Evolutionary conservation across 31 red algal species (phyloP).

Genomic region (Odonthalia washingtoniensis): DNA sequence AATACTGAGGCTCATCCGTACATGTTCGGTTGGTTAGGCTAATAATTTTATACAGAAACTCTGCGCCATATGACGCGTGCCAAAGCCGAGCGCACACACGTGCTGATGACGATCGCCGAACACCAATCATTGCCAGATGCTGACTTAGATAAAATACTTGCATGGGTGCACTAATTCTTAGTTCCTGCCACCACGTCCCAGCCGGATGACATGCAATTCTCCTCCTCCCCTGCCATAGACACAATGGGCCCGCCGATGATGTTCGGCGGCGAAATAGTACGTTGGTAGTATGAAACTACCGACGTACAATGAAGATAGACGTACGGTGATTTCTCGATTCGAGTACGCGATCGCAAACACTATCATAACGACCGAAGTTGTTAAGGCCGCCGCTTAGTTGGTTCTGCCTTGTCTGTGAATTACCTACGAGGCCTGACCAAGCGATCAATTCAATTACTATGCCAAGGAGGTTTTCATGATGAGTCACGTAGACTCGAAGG

Average conservation of each 20-base stretch:
- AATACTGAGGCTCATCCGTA: slow-evolving; percentile 96
- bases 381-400: slow-evolving; percentile 68
- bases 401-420: slow-evolving; percentile 83
- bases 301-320: slow-evolving; percentile 63
- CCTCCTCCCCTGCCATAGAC: too few species aligned
- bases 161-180: slow-evolving; percentile 57
- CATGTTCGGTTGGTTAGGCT: slow-evolving; percentile 75
- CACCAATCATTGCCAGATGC: slow-evolving; percentile 66
- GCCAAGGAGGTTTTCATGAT: slow-evolving; percentile 96
- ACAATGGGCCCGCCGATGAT: too few species aligned
- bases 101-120: slow-evolving; percentile 68
- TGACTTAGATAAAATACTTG: slow-evolving; percentile 60
- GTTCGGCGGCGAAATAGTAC: too few species aligned
- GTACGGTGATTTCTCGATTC: slow-evolving; percentile 54
- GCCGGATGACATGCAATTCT: too few species aligned
- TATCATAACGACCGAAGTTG: slow-evolving; percentile 91
- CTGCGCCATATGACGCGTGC: too few species aligned
- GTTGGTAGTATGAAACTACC: slow-evolving; percentile 69
- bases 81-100: slow-evolving; percentile 74
- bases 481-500: too few species aligned
- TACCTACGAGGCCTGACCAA: slow-evolving; percentile 96
- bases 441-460: slow-evolving; percentile 95
- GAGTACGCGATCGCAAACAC: slow-evolving; percentile 91
- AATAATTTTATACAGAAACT: slow-evolving; percentile 43
- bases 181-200: slow-evolving; percentile 47